phyloP scores from a whole-genome alignment of 441 rosid species.

The Brassica hybrid region DNA sequence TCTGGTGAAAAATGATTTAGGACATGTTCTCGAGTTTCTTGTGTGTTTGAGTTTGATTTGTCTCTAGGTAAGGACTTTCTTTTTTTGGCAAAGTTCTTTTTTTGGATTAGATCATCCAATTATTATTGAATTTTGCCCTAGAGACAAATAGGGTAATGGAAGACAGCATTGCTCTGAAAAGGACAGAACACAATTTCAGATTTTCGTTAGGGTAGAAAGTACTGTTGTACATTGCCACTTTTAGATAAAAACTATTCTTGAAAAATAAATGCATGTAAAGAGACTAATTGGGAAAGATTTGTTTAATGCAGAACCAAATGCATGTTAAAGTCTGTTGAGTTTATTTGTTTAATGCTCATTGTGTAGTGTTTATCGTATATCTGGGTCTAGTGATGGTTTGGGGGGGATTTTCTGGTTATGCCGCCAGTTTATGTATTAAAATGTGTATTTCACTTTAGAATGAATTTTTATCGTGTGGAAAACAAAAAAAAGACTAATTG shows the following conservation, averaged over 20 bases:
- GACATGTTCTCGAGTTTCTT: conserved; percentile 20
- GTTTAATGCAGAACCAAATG: no score
- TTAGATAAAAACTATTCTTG: conserved; percentile 23
- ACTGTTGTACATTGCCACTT: conserved; percentile 36
- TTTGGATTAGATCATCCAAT: conserved; percentile 25
- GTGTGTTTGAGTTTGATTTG: conserved; percentile 19
- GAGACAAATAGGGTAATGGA: conserved; percentile 34
- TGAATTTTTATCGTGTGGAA: background rate
- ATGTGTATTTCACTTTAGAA: no score
- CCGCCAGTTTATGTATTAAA: no score
- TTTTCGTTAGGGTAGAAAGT: conserved; percentile 22
- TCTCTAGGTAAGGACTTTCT: conserved; percentile 14
- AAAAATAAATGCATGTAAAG: background rate
- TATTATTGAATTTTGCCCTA: conserved; percentile 7
- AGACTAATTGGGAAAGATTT: background rate
- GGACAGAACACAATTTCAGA: conserved; percentile 36
- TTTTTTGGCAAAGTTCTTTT: background rate
- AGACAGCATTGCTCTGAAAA: conserved; percentile 36
- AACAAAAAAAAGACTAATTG: background rate
- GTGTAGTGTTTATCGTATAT: no score
- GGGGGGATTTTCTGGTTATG: no score
- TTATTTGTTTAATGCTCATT: no score
- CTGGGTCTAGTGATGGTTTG: no score
- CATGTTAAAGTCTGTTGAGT: no score
- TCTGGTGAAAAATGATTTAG: background rate